Percentiles rank a stretch among this genome's conserved stretches.
phyloP scores from a whole-genome alignment of 345 rosid species.

The Eucalyptus marginata region DNA sequence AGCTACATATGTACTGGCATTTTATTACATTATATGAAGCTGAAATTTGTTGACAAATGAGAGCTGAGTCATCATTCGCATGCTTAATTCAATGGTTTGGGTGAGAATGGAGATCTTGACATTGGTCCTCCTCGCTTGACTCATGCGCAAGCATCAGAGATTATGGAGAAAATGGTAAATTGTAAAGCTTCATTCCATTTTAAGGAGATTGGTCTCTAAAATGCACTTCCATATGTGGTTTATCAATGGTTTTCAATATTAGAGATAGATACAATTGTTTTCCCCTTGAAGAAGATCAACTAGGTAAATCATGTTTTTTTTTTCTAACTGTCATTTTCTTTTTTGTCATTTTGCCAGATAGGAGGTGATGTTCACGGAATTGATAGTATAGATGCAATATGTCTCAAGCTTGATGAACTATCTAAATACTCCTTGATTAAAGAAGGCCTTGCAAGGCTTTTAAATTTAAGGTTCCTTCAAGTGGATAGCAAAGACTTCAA shows the following conservation, averaged over 20 bases:
- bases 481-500: not conserved
- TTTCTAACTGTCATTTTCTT: no score
- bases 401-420: not conserved
- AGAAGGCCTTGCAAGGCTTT: not conserved
- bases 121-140: not conserved
- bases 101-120: not conserved
- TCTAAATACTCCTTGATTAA: not conserved
- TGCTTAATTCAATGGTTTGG: not conserved
- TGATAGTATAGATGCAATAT: not conserved
- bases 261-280: not conserved
- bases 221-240: no score
- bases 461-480: not conserved
- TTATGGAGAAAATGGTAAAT: no score
- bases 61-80: not conserved
- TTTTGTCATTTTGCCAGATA: not conserved
- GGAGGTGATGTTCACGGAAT: not conserved
- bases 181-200: no score
- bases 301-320: no score
- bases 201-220: no score
- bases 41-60: not conserved
- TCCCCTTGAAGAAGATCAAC: no score
- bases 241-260: no score
- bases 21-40: not conserved
- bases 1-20: not conserved
- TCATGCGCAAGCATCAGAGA: no score